Evolutionary conservation across 257 asterid species (phyloP), one percentile per base, ranked within the genome.

Genomic region (Solanum chilense): DNA sequence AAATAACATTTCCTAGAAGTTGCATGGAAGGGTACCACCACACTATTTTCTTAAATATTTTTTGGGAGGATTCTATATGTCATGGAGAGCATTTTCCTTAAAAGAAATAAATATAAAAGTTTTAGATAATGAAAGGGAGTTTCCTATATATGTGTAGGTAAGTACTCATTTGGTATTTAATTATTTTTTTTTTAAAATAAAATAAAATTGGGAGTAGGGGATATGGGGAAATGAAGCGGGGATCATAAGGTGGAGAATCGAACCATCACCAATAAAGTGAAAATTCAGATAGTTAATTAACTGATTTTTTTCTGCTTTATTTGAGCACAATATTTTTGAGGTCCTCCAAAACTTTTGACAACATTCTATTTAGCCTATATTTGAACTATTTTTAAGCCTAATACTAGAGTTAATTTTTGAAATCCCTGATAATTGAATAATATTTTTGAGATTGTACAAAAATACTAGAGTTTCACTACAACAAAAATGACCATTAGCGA

Each of bases 11-110:
- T 90, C 93, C 86, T 78, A 86, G 95, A 94, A 94, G 91, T 74
- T 93, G 92, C 96, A 90, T 52, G 90, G 92, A 90, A 94, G 88
- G 88, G 84, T 68, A 71, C 62, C 47, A 23, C 23, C 58, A 23
- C 25, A 16, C 12, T n/a, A 52, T 16, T 16, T 52, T 11, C 18
- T 49, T 16, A 1, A 49, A 2, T 39, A 7, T 52, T 52, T 16
- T 52, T 52, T 52, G 9, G 62, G 62, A 52, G 62, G 62, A 52
- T 20, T 52, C 62, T 8, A 62, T 13, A n/a, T 41, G 86, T 64
- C 25, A 80, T 68, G 87, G 80, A 5, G 44, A 85, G 87, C 87
- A 85, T 45, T 66, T 85, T 41, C 87, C 21, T 27, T 49, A 68
- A 8, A 8, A 25, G 4, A 41, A 85, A 80, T 47, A 64, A 84